These are phyloP conservation scores for Circinella minor DNA, from an alignment of 371 early-diverging fungal genomes.

Conservation along the genomic window DNA sequence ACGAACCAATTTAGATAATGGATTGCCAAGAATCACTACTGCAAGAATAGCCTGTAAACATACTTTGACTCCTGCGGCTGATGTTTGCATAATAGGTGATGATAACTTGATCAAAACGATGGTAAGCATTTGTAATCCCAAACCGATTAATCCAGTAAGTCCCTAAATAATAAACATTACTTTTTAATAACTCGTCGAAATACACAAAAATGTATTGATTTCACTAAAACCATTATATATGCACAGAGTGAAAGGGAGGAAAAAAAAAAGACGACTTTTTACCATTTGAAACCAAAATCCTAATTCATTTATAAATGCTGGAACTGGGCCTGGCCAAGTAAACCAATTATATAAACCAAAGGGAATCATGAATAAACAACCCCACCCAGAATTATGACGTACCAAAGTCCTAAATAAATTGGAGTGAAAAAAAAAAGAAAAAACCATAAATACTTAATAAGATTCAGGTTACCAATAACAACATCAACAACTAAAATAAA, in stretches of 20 bases:
- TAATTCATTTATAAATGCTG: constrained; percentile 19
- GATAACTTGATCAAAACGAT: constrained; percentile 18
- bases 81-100: constrained; percentile 17
- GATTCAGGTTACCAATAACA: no score
- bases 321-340: constrained; percentile 14
- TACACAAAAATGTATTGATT: no score
- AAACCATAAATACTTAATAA: background rate
- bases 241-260: no score
- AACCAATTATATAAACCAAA: constrained; percentile 17
- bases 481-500: no score
- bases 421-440: background rate
- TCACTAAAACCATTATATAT: no score
- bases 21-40: constrained; percentile 11
- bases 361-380: constrained; percentile 5
- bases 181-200: no score
- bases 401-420: constrained; percentile 14
- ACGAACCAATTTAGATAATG: constrained; percentile 10
- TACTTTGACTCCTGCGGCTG: constrained; percentile 20
- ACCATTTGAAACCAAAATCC: constrained; percentile 32
- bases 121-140: constrained; percentile 16
- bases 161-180: background rate
- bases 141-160: constrained; percentile 18
- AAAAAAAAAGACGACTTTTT: background rate
- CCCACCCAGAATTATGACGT: background rate
- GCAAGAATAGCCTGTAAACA: constrained; percentile 7